These are phyloP conservation scores for Naganishia friedmannii DNA, from an alignment of 768 basidiomycete genomes.

Conservation along the genomic window DNA sequence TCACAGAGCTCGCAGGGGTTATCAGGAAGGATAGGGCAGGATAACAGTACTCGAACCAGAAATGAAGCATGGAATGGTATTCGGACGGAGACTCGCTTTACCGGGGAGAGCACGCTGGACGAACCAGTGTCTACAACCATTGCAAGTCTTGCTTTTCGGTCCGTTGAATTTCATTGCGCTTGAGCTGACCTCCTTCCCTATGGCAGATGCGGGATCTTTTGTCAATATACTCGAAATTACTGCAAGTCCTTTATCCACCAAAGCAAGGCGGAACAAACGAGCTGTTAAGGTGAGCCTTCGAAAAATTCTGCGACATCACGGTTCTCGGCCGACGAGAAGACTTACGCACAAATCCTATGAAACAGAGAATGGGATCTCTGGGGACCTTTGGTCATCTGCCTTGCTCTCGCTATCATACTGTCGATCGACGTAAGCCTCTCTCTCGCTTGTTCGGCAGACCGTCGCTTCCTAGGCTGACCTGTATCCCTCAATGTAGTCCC, in stretches of 20 bases:
- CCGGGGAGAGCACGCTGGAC: constrained; percentile 84
- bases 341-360: background rate
- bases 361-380: constrained; percentile 94
- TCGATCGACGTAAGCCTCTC: constrained; percentile 38
- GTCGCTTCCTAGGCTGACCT: background rate
- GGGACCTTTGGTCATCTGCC: constrained; percentile 72
- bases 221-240: constrained; percentile 86
- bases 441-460: background rate
- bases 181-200: background rate
- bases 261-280: constrained; percentile 69
- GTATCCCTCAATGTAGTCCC: constrained; percentile 60
- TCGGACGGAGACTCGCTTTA: constrained; percentile 73
- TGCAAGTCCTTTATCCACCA: constrained; percentile 87
- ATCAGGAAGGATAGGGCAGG: constrained; percentile 44
- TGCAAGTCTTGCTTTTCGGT: constrained; percentile 56
- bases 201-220: constrained; percentile 78
- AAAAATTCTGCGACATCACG: constrained; percentile 3
- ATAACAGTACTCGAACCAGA: constrained; percentile 26
- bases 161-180: background rate
- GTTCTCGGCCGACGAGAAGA: background rate
- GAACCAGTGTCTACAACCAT: constrained; percentile 87
- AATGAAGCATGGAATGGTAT: constrained; percentile 63
- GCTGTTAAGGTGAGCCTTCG: constrained; percentile 63
- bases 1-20: constrained; percentile 30
- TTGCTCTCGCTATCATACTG: constrained; percentile 42